These are phyloP conservation scores for Didymella pinodella DNA, from an alignment of 2,329 filamentous ascomycete genomes.

Conservation along the genomic window DNA sequence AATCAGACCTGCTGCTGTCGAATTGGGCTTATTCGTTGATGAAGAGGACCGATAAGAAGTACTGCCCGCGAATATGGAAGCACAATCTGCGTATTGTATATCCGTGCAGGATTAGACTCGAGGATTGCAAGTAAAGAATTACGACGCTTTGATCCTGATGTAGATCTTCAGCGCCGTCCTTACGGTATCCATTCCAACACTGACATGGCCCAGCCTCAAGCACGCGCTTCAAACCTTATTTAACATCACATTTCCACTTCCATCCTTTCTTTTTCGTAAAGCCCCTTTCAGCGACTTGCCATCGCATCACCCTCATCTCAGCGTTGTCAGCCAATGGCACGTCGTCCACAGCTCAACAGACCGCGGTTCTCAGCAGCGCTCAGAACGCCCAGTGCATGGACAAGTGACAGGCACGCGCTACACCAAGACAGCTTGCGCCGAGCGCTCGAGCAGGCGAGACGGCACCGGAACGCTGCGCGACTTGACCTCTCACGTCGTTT, in stretches of 20 bases:
- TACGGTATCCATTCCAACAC: background rate
- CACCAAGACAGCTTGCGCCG: background rate
- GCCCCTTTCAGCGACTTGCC: background rate
- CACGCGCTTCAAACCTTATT: background rate
- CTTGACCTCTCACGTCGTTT: background rate
- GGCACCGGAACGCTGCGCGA: background rate
- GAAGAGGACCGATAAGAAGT: background rate
- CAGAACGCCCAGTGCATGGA: background rate
- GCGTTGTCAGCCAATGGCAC: background rate
- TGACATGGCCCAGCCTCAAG: background rate
- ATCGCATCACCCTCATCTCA: background rate
- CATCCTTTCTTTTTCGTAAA: background rate
- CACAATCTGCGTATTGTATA: too few relatives aligned
- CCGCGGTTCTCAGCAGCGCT: background rate
- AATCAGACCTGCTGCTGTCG: background rate
- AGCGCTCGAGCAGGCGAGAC: background rate
- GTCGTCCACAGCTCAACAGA: background rate
- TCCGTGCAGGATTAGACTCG: too few relatives aligned
- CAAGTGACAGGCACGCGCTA: background rate
- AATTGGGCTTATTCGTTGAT: background rate
- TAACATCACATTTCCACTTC: background rate
- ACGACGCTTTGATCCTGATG: background rate
- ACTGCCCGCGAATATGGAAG: background rate
- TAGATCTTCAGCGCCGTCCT: background rate
- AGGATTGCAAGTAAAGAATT: too few relatives aligned